These are phyloP conservation scores for Poterioochromonas sp. DNA, from an alignment of 352 stramenopile species.

Conservation along the genomic window DNA sequence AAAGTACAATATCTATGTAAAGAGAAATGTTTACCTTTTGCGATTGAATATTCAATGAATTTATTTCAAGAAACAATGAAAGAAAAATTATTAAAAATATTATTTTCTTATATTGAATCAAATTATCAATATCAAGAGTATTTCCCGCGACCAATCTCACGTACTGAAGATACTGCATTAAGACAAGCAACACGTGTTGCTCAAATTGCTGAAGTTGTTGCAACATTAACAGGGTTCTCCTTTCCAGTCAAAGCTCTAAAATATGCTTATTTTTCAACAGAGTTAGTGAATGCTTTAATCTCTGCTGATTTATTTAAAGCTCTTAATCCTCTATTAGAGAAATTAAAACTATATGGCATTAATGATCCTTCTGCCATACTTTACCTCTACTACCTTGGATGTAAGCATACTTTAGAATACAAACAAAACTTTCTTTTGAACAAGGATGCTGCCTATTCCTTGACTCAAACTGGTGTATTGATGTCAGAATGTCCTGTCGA, in stretches of 20 bases:
- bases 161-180: not conserved
- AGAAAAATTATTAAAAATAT: not conserved
- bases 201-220: constrained; percentile 9
- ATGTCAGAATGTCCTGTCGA: not conserved
- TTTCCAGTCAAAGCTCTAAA: not conserved
- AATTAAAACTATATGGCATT: not conserved
- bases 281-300: constrained; percentile 1
- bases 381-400: constrained; percentile 18
- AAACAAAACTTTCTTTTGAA: not conserved
- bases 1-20: not conserved
- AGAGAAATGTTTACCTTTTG: not conserved
- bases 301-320: not conserved
- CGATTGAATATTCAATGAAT: not conserved
- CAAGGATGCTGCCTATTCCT: no score
- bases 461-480: not conserved
- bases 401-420: not conserved
- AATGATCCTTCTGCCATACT: not conserved
- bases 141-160: not conserved
- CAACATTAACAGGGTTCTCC: not conserved
- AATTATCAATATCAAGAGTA: not conserved
- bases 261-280: not conserved
- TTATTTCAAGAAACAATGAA: not conserved
- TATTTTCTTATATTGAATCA: not conserved
- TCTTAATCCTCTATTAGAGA: constrained; percentile 1
- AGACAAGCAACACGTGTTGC: not conserved